A percentile compares a stretch with the other conserved stretches of the same genome.
Conservation (phyloP, 2,329 filamentous ascomycete species). For the Podosphaera aphanis region DNA sequence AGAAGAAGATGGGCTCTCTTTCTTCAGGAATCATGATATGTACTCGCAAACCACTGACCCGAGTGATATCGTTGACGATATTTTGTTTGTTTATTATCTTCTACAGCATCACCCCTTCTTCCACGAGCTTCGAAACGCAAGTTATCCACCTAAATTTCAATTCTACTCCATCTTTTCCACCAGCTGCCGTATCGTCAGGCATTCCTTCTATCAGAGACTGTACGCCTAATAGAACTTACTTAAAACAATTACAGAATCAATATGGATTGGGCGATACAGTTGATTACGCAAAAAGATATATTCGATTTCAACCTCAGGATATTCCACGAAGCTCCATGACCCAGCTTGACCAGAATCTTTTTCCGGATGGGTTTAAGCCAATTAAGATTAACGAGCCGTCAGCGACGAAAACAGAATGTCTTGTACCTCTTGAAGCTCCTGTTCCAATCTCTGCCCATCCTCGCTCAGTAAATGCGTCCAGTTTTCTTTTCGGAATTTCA, state of each 20-base stretch:
- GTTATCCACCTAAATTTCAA: constrained; percentile 3
- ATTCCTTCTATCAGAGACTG: constrained; percentile 17
- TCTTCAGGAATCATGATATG: constrained; percentile 5
- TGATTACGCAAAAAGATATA: constrained; percentile 31
- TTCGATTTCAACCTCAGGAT: constrained; percentile 26
- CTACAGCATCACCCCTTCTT: constrained; percentile 7
- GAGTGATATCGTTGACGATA: constrained; percentile 7
- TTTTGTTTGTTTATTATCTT: constrained; percentile 10
- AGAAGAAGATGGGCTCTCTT: constrained; percentile 7
- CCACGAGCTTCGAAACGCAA: constrained; percentile 4
- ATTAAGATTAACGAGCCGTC: constrained; percentile 23
- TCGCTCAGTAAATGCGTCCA: constrained; percentile 26
- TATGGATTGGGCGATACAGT: constrained; percentile 26
- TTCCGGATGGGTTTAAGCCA: constrained; percentile 23
- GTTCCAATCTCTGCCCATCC: constrained; percentile 28
- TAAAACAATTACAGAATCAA: constrained; percentile 22
- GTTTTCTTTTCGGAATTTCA: constrained; percentile 35
- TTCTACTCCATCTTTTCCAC: constrained; percentile 1
- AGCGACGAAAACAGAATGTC: constrained; percentile 20
- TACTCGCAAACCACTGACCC: constrained; percentile 8
- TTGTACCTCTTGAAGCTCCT: constrained; percentile 25
- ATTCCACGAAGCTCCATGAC: constrained; percentile 28
- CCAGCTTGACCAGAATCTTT: constrained; percentile 23
- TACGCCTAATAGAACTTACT: constrained; percentile 23
- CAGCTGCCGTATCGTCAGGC: background rate